These are phyloP conservation scores for Penicillium occitanis DNA, from an alignment of 2,329 filamentous ascomycete genomes.

Conservation along the genomic window DNA sequence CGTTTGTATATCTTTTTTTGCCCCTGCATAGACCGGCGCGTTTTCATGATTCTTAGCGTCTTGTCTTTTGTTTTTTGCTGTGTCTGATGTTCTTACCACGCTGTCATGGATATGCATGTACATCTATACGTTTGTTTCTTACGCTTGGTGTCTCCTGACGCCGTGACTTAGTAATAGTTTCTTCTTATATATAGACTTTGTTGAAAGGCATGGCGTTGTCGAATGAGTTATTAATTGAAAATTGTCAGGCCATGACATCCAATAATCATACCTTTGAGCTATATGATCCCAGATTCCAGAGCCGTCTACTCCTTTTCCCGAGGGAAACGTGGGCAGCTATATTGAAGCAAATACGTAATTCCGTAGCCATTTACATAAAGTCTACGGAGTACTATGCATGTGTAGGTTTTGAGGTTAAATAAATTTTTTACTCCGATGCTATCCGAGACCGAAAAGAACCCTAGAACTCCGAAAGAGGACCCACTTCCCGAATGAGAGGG, in stretches of 20 bases:
- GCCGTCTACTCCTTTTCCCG: neutral
- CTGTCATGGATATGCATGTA: conserved; percentile 11
- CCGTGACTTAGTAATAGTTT: neutral
- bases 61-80: neutral
- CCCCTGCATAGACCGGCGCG: conserved; percentile 20
- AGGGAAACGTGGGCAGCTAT: neutral
- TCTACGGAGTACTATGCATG: neutral
- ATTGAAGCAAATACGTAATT: conserved; percentile 1
- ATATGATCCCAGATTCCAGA: neutral
- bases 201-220: conserved; percentile 5
- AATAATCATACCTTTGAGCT: neutral
- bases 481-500: neutral
- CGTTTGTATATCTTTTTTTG: conserved; percentile 11
- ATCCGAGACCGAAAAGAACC: neutral
- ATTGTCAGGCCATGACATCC: neutral
- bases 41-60: conserved; percentile 8
- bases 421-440: conserved; percentile 3
- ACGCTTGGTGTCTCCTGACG: neutral
- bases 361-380: neutral
- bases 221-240: neutral
- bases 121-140: neutral
- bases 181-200: conserved; percentile 6
- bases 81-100: neutral
- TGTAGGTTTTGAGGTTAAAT: neutral
- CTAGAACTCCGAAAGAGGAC: neutral